phyloP scores from a whole-genome alignment of 106 monocot species.

The Phalaenopsis aphrodite region DNA sequence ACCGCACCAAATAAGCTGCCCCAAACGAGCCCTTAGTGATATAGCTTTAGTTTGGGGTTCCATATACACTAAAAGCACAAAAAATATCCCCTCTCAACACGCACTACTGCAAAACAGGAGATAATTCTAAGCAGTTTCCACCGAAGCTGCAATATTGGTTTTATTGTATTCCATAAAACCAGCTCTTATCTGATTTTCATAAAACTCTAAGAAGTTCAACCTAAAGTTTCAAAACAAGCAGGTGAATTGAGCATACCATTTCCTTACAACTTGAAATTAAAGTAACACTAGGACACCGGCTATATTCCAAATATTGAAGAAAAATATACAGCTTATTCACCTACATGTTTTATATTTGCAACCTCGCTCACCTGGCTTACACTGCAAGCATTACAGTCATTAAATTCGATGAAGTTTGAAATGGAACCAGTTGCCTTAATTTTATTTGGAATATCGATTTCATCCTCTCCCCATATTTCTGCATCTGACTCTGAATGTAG shows the following conservation, averaged over 20 bases:
- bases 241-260: not conserved
- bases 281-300: not conserved
- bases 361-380: not conserved
- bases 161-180: too few relatives aligned
- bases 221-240: not conserved
- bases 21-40: too few relatives aligned
- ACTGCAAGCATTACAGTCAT: not conserved
- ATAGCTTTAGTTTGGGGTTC: too few relatives aligned
- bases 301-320: not conserved
- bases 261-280: not conserved
- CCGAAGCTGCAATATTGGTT: too few relatives aligned
- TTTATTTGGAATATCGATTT: conserved; percentile 4
- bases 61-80: too few relatives aligned
- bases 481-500: conserved; percentile 55
- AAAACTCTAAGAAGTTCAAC: not conserved
- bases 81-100: too few relatives aligned
- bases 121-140: too few relatives aligned
- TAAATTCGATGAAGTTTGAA: not conserved
- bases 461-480: conserved; percentile 74
- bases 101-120: too few relatives aligned
- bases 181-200: too few relatives aligned
- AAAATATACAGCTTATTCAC: not conserved
- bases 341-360: not conserved
- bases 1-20: too few relatives aligned
- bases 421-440: not conserved